phyloP scores from a whole-genome alignment of 2,329 filamentous ascomycete species.

The Aphanocladium album region DNA sequence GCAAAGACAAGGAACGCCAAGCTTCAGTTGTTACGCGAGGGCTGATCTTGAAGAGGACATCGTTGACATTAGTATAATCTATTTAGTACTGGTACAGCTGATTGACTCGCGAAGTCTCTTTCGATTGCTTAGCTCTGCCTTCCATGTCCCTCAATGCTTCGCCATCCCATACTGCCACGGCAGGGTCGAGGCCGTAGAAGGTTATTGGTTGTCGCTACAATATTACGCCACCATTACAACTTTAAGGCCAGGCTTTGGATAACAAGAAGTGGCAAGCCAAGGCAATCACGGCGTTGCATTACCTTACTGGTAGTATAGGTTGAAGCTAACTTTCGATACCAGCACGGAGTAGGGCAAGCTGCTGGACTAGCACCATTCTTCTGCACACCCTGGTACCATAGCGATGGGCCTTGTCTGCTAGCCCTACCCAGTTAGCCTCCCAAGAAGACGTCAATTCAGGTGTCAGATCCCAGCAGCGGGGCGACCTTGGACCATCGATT shows the following conservation, averaged over 20 bases:
- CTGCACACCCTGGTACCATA: background rate
- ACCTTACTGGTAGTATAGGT: background rate
- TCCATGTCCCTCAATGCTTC: too few relatives aligned
- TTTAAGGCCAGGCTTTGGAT: background rate
- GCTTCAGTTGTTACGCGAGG: background rate
- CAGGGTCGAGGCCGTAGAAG: background rate
- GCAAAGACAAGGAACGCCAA: background rate
- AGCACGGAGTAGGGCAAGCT: too few relatives aligned
- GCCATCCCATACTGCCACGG: too few relatives aligned
- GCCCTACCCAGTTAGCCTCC: background rate
- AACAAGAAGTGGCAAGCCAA: background rate
- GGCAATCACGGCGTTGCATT: background rate
- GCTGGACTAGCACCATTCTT: background rate
- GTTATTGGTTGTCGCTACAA: background rate
- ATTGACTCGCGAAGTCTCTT: too few relatives aligned
- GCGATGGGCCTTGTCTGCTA: background rate
- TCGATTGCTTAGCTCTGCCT: too few relatives aligned
- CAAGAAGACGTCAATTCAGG: background rate
- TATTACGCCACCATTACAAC: background rate
- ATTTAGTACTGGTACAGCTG: too few relatives aligned
- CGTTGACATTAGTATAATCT: too few relatives aligned
- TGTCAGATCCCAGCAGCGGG: slow-evolving; percentile 9
- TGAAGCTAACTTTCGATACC: too few relatives aligned
- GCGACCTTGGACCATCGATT: slow-evolving; percentile 10
- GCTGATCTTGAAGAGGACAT: too few relatives aligned